phyloP scores from a whole-genome alignment of 2,329 filamentous ascomycete species.

The Teratosphaeria destructans region DNA sequence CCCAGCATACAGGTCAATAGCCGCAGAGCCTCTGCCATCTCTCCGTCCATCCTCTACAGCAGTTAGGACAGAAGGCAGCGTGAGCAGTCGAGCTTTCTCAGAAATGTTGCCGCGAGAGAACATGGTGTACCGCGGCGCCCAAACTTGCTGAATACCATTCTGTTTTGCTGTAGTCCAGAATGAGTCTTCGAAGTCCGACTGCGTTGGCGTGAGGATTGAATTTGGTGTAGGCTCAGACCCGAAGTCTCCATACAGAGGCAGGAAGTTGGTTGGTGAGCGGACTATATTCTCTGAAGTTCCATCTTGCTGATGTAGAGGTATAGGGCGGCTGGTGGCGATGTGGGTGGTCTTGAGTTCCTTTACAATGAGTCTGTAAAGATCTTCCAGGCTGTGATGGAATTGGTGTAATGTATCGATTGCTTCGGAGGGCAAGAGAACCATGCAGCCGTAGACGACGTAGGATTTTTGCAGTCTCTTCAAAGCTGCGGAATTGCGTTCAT shows the following conservation, averaged over 20 bases:
- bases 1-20: conserved; percentile 77
- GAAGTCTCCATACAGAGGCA: conserved; percentile 64
- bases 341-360: conserved; percentile 40
- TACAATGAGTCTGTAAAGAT: conserved; percentile 34
- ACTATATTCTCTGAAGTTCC: conserved; percentile 48
- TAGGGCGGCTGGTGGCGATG: conserved; percentile 49
- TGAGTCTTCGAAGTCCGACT: conserved; percentile 50
- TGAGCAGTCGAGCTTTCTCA: conserved; percentile 70
- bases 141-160: conserved; percentile 66
- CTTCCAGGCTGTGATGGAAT: conserved; percentile 27
- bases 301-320: conserved; percentile 25
- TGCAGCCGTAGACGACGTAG: conserved; percentile 47
- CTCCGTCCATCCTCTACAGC: conserved; percentile 24
- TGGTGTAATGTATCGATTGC: conserved; percentile 27
- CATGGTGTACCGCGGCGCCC: conserved; percentile 88
- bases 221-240: conserved; percentile 36
- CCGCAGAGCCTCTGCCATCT: conserved; percentile 19
- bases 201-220: conserved; percentile 12
- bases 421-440: conserved; percentile 46
- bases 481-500: neutral
- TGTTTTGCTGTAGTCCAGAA: conserved; percentile 75
- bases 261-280: conserved; percentile 60
- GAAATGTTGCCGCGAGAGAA: conserved; percentile 84
- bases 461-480: conserved; percentile 15
- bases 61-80: conserved; percentile 25